phyloP scores from a whole-genome alignment of 192 early-diverging fungal species.

The Coemansia aciculifera region DNA sequence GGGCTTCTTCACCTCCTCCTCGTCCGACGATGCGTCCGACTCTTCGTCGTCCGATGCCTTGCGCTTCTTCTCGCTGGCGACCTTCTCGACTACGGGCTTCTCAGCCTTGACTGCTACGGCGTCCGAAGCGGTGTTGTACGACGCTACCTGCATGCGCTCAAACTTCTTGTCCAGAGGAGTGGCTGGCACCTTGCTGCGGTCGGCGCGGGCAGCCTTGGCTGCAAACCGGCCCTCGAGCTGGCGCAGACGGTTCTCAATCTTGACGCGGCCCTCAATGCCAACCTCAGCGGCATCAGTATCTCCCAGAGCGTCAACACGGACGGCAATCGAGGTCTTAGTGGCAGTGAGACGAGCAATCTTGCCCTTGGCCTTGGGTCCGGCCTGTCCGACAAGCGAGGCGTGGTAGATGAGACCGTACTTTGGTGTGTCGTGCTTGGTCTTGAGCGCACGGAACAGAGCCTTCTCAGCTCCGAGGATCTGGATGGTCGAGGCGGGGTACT shows the following conservation, averaged over 20 bases:
- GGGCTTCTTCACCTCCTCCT: slow-evolving; percentile 41
- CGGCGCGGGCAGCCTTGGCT: slow-evolving; percentile 68
- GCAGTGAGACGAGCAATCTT: slow-evolving; percentile 96
- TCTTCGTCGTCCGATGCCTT: slow-evolving; percentile 46
- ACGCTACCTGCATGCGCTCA: slow-evolving; percentile 51
- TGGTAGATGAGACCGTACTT: slow-evolving; percentile 99
- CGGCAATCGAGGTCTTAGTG: slow-evolving; percentile 85
- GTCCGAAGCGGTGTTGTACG: slow-evolving; percentile 58
- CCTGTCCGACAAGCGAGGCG: slow-evolving; percentile 94
- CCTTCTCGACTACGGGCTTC: slow-evolving; percentile 18
- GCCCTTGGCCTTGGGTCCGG: slow-evolving; percentile 94
- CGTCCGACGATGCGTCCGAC: slow-evolving; percentile 39
- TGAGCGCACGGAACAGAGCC: slow-evolving; percentile 99
- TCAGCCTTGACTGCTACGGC: slow-evolving; percentile 26
- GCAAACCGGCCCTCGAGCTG: slow-evolving; percentile 85
- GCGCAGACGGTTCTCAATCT: slow-evolving; percentile 84
- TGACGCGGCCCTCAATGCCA: slow-evolving; percentile 82
- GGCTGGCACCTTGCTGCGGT: slow-evolving; percentile 56
- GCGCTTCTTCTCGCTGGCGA: slow-evolving; percentile 51
- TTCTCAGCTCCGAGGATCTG: slow-evolving; percentile 99
- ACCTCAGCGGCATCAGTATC: slow-evolving; percentile 77
- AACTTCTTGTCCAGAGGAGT: slow-evolving; percentile 48
- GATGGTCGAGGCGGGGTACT: slow-evolving; percentile 97
- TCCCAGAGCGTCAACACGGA: slow-evolving; percentile 91
- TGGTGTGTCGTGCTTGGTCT: slow-evolving; percentile 98